Conservation (phyloP, 257 asterid species). For the Ballota nigra region DNA sequence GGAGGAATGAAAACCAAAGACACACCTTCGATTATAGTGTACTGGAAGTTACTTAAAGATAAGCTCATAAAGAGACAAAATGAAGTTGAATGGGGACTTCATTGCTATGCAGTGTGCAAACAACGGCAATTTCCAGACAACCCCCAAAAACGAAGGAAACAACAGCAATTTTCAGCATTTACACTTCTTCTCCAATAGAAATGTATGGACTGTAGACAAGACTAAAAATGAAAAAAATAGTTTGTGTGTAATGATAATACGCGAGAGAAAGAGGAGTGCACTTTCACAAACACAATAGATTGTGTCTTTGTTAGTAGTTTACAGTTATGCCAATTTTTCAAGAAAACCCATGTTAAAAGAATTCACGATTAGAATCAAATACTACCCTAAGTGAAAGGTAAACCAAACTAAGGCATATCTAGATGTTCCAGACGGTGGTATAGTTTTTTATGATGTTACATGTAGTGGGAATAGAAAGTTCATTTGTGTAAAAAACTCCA, state of each 20-base stretch:
- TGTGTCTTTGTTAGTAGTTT: background rate
- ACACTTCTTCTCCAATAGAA: background rate
- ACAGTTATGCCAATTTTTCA: slow-evolving; percentile 3
- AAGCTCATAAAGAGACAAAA: background rate
- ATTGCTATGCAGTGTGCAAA: background rate
- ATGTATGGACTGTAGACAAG: background rate
- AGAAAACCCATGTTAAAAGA: no score
- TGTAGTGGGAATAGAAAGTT: background rate
- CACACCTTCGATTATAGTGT: background rate
- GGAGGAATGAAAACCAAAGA: background rate
- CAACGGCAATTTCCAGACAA: background rate
- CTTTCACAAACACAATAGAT: background rate
- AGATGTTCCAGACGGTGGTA: background rate
- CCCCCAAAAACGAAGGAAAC: background rate
- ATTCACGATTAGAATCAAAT: background rate
- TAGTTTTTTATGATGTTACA: background rate
- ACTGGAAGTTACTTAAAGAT: background rate
- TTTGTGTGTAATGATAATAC: background rate
- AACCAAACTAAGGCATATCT: slow-evolving; percentile 1
- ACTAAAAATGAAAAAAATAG: background rate
- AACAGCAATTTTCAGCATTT: background rate
- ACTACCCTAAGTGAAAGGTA: background rate
- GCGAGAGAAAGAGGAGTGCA: background rate
- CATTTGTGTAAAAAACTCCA: background rate
- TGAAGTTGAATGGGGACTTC: background rate